phyloP scores from a whole-genome alignment of 768 basidiomycete genomes.

The Boletus pseudopeckii region DNA sequence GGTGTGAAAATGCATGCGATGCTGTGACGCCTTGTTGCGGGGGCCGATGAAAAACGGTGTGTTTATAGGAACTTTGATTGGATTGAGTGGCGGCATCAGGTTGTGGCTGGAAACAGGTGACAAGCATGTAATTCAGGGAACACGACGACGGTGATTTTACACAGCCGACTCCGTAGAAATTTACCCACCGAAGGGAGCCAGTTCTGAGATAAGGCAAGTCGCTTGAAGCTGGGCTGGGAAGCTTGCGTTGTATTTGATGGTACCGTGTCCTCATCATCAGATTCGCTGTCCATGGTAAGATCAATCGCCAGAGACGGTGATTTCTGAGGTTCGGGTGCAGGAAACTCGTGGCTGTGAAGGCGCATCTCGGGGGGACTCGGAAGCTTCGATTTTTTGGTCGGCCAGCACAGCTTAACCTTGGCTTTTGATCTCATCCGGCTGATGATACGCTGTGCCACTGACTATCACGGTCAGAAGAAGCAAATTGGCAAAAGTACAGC shows the following conservation, averaged over 20 bases:
- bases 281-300: conserved; percentile 14
- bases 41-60: neutral
- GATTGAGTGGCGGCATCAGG: neutral
- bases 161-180: neutral
- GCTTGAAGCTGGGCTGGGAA: neutral
- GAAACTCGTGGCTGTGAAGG: conserved; percentile 11
- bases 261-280: neutral
- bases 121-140: neutral
- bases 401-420: conserved; percentile 21
- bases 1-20: neutral
- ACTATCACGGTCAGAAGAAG: conserved; percentile 5
- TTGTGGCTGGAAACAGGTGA: conserved; percentile 7
- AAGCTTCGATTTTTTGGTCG: conserved; percentile 12
- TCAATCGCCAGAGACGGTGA: conserved; percentile 17
- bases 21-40: conserved; percentile 1
- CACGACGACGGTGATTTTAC: neutral
- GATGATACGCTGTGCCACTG: conserved; percentile 29
- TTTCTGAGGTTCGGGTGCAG: neutral
- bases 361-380: conserved; percentile 19
- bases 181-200: conserved; percentile 10
- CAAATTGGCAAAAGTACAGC: neutral
- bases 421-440: conserved; percentile 27
- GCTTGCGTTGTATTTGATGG: neutral
- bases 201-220: neutral
- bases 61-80: neutral